A percentile compares a stretch with the other conserved stretches of the same genome.
Conservation (phyloP, 805 yeast species). For the Jamesozyma lodderae region DNA sequence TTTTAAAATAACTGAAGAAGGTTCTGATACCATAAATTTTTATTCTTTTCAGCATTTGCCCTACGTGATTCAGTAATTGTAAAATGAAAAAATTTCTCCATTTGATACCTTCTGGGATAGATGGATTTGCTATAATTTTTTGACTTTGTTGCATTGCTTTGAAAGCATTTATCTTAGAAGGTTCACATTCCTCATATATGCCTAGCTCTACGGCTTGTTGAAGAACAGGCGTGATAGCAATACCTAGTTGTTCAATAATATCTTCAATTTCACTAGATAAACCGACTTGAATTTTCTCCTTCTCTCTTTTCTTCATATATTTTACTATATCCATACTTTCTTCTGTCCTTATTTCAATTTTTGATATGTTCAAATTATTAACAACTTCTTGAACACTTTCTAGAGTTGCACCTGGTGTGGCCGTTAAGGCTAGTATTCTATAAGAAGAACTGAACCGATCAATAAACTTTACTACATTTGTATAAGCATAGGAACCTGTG, state of each 20-base stretch:
- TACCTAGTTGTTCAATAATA: slow-evolving; percentile 45
- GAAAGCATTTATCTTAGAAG: slow-evolving; percentile 60
- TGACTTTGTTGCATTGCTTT: slow-evolving; percentile 62
- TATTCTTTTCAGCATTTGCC: slow-evolving; percentile 59
- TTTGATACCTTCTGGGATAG: slow-evolving; percentile 57
- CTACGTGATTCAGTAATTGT: slow-evolving; percentile 52
- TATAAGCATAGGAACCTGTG: slow-evolving; percentile 82
- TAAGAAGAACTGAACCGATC: slow-evolving; percentile 55
- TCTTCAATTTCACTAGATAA: slow-evolving; percentile 46
- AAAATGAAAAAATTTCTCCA: slow-evolving; percentile 62
- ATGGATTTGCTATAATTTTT: slow-evolving; percentile 43
- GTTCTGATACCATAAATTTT: slow-evolving; percentile 76
- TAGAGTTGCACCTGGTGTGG: slow-evolving; percentile 87
- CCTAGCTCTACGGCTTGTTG: slow-evolving; percentile 54
- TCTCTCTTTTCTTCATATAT: slow-evolving; percentile 62
- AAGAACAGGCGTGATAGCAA: slow-evolving; percentile 59
- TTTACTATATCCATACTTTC: slow-evolving; percentile 67
- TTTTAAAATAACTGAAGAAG: slow-evolving; percentile 57
- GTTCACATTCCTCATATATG: slow-evolving; percentile 57
- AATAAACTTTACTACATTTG: slow-evolving; percentile 64
- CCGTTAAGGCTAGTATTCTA: slow-evolving; percentile 80
- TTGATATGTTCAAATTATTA: slow-evolving; percentile 60
- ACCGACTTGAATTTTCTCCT: slow-evolving; percentile 51
- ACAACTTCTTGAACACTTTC: slow-evolving; percentile 85
- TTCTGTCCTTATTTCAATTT: slow-evolving; percentile 80